phyloP scores from a whole-genome alignment of 2,329 filamentous ascomycete species.

The Colletotrichum theobromicola region DNA sequence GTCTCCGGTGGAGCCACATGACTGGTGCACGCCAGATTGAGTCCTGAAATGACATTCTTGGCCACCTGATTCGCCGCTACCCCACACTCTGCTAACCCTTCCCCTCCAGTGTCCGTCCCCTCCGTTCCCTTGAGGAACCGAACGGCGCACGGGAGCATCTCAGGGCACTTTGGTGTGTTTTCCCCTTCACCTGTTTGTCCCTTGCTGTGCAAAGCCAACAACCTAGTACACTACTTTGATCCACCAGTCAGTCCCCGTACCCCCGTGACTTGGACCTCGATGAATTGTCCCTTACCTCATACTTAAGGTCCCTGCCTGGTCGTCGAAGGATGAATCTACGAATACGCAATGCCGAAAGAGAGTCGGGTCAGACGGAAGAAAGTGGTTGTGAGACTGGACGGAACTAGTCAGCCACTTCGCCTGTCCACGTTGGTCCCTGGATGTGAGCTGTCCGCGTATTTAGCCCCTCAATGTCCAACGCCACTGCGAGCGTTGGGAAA shows the following conservation, averaged over 20 bases:
- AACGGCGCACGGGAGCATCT: too few species aligned
- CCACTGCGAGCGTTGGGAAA: background rate
- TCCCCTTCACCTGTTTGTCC: background rate
- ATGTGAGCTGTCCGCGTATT: background rate
- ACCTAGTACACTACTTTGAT: background rate
- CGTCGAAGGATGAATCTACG: background rate
- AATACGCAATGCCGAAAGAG: background rate
- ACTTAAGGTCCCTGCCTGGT: background rate
- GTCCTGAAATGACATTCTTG: slow-evolving; percentile 15
- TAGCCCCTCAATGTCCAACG: background rate
- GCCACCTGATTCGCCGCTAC: slow-evolving; percentile 23
- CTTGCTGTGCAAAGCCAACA: background rate
- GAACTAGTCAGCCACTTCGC: background rate
- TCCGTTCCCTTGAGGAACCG: background rate
- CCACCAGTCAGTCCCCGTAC: background rate
- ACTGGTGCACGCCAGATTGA: slow-evolving; percentile 17
- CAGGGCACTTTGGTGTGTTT: background rate
- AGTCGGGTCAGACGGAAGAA: background rate
- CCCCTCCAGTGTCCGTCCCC: background rate
- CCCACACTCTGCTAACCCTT: slow-evolving; percentile 21
- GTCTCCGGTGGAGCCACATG: slow-evolving; percentile 19
- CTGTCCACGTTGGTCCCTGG: background rate
- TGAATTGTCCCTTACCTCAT: background rate
- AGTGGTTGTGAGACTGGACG: background rate
- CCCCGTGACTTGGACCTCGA: background rate